Conservation (phyloP, 2,329 filamentous ascomycete species). For the Ophiobolus disseminans region DNA sequence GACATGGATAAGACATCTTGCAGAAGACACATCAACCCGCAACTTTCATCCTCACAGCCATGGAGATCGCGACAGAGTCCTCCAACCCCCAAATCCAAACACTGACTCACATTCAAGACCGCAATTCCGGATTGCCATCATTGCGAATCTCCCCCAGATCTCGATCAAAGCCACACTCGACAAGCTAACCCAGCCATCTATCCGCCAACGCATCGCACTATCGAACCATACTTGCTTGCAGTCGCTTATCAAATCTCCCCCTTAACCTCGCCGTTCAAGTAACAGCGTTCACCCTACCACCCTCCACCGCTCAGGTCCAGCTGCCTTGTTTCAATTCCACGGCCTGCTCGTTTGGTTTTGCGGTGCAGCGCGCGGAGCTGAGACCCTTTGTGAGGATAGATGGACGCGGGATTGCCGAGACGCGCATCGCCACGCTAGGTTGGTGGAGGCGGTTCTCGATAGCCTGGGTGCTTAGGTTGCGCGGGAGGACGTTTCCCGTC, state of each 20-base stretch:
- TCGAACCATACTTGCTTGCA: slow-evolving; percentile 15
- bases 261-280: slow-evolving; percentile 3
- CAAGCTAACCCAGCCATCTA: slow-evolving; percentile 15
- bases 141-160: slow-evolving; percentile 3
- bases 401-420: slow-evolving; percentile 9
- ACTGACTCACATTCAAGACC: neutral
- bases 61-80: neutral
- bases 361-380: neutral
- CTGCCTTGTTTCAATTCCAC: no score
- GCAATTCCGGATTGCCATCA: neutral
- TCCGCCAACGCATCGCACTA: slow-evolving; percentile 22
- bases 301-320: no score
- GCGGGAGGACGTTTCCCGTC: no score
- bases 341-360: no score
- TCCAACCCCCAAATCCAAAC: neutral
- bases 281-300: slow-evolving; percentile 7
- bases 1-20: slow-evolving; percentile 2
- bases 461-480: no score
- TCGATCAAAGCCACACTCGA: slow-evolving; percentile 9
- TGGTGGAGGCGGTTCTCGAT: neutral
- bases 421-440: slow-evolving; percentile 13
- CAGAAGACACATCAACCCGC: neutral
- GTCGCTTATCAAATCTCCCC: slow-evolving; percentile 10
- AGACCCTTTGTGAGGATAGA: slow-evolving; percentile 15
- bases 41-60: no score